phyloP scores from a whole-genome alignment of 2,329 filamentous ascomycete species.

The Talaromyces sp. region DNA sequence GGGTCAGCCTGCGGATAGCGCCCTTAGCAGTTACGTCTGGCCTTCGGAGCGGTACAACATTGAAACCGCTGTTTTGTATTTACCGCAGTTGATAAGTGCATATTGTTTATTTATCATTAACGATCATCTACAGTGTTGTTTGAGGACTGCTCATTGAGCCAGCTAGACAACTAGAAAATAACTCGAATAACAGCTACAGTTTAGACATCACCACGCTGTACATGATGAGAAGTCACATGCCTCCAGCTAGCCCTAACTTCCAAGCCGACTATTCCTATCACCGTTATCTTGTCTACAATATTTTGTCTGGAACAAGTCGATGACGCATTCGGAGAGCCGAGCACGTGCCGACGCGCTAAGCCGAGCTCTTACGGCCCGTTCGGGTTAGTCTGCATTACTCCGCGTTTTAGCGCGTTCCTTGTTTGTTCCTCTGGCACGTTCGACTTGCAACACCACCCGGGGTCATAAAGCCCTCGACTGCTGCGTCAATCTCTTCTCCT shows the following conservation, averaged over 20 bases:
- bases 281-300: neutral
- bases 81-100: neutral
- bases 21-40: too few relatives aligned
- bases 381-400: conserved; percentile 20
- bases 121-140: too few relatives aligned
- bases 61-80: too few relatives aligned
- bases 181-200: neutral
- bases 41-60: too few relatives aligned
- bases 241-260: neutral
- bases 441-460: too few relatives aligned
- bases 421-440: neutral
- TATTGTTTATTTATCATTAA: neutral
- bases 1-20: neutral
- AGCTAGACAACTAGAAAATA: neutral
- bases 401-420: conserved; percentile 8
- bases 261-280: neutral
- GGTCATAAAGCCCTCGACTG: neutral
- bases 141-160: neutral
- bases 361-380: conserved; percentile 20
- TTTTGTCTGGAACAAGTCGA: neutral
- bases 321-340: neutral
- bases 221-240: neutral
- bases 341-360: neutral
- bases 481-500: neutral
- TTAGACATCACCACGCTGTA: neutral